Conservation (phyloP, 2,329 filamentous ascomycete species). For the Tolypocladium tropicale region DNA sequence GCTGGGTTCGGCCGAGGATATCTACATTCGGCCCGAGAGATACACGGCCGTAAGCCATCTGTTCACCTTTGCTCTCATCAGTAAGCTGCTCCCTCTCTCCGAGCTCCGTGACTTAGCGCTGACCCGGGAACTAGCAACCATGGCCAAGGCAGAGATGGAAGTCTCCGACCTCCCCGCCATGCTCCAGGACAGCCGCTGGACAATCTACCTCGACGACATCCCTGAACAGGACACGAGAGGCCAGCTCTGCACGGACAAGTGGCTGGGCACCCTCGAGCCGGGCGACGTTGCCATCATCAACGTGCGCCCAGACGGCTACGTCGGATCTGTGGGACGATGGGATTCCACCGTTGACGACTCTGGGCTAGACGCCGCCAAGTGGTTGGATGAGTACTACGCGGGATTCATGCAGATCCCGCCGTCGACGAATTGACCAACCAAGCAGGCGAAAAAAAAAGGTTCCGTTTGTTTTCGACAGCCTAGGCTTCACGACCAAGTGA, state of each 20-base stretch:
- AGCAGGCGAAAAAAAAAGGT: background rate
- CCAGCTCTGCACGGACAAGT: slow-evolving; percentile 53
- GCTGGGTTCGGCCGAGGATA: slow-evolving; percentile 47
- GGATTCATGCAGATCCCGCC: slow-evolving; percentile 43
- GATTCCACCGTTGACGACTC: slow-evolving; percentile 39
- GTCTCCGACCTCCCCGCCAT: slow-evolving; percentile 52
- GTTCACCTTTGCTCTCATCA: slow-evolving; percentile 61
- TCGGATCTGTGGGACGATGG: slow-evolving; percentile 52
- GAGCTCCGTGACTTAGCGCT: slow-evolving; percentile 3
- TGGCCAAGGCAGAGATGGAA: slow-evolving; percentile 53
- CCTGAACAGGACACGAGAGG: slow-evolving; percentile 43
- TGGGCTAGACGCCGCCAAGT: slow-evolving; percentile 40
- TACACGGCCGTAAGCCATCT: slow-evolving; percentile 59
- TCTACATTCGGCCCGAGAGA: slow-evolving; percentile 55
- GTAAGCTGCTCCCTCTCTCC: slow-evolving; percentile 25
- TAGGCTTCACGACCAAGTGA: background rate
- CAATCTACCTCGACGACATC: slow-evolving; percentile 60
- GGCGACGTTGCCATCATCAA: slow-evolving; percentile 54
- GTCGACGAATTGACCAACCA: background rate
- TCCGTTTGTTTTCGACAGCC: background rate
- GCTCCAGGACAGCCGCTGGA: slow-evolving; percentile 58
- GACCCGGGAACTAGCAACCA: slow-evolving; percentile 33
- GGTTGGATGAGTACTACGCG: slow-evolving; percentile 44
- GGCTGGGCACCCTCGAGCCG: slow-evolving; percentile 49
- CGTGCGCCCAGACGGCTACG: slow-evolving; percentile 64